A percentile compares a stretch with the other conserved stretches of the same genome.
Conservation (phyloP, 306 rosid genomes). For the Pueraria montana region DNA sequence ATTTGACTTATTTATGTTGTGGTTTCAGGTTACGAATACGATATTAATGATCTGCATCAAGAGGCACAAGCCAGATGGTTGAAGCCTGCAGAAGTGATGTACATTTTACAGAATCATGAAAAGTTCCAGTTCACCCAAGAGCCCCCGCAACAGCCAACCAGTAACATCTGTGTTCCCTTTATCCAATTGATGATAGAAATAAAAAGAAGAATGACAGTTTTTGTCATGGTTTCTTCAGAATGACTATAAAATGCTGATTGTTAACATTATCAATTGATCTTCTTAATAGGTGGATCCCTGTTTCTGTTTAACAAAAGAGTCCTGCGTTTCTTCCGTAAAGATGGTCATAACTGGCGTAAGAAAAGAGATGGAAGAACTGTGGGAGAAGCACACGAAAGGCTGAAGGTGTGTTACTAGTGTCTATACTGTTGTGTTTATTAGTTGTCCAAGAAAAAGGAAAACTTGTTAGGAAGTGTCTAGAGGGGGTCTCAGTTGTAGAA, state of each 20-base stretch:
- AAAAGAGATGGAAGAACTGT: slow-evolving; percentile 97
- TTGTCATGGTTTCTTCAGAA: slow-evolving; percentile 12
- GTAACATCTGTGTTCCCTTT: slow-evolving; percentile 57
- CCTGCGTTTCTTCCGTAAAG: slow-evolving; percentile 95
- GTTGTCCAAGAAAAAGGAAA: slow-evolving; percentile 15
- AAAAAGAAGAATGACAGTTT: not conserved
- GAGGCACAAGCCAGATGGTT: slow-evolving; percentile 94
- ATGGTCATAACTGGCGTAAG: slow-evolving; percentile 96
- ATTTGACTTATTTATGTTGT: slow-evolving; percentile 21
- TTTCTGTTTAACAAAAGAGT: slow-evolving; percentile 93
- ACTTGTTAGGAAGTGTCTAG: slow-evolving; percentile 25
- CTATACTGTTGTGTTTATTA: slow-evolving; percentile 35
- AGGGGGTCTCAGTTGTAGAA: slow-evolving; percentile 23
- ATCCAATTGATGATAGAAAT: slow-evolving; percentile 25
- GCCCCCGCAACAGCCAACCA: slow-evolving; percentile 77
- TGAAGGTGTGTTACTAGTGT: slow-evolving; percentile 70
- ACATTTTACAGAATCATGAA: slow-evolving; percentile 89
- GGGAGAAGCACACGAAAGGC: slow-evolving; percentile 99
- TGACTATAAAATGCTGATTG: slow-evolving; percentile 12
- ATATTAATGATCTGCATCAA: slow-evolving; percentile 68
- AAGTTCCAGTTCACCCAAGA: slow-evolving; percentile 74
- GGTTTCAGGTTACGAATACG: slow-evolving; percentile 61
- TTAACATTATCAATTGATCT: slow-evolving; percentile 37
- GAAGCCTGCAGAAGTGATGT: slow-evolving; percentile 93
- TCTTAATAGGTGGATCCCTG: slow-evolving; percentile 85